Conservation (phyloP, 441 rosid species). For the Omphalea diandra region DNA sequence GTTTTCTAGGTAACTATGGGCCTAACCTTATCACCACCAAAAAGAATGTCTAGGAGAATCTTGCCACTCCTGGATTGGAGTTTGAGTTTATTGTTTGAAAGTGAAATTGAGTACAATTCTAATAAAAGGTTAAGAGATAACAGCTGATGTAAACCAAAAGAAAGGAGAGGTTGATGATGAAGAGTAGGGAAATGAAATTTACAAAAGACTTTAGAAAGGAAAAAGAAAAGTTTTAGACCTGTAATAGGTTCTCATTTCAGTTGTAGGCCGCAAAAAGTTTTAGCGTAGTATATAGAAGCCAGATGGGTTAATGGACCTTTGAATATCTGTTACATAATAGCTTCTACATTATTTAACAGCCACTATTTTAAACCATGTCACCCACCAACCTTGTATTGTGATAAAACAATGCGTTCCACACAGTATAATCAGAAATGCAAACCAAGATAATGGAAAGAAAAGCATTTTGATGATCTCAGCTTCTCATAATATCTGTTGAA, state of each 20-base stretch:
- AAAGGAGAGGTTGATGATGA: neutral
- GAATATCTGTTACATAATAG: too few relatives aligned
- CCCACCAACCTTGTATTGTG: too few relatives aligned
- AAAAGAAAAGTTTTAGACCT: too few relatives aligned
- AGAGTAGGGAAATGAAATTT: neutral
- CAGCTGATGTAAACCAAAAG: neutral
- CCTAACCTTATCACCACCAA: neutral
- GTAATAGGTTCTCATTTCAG: too few relatives aligned
- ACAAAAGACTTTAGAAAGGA: neutral
- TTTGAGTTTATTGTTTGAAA: neutral
- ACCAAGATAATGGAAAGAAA: slow-evolving; percentile 6
- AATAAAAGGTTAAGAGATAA: neutral
- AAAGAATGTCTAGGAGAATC: neutral
- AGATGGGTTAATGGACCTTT: too few relatives aligned
- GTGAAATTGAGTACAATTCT: neutral
- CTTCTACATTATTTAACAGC: too few relatives aligned
- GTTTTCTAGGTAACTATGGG: too few relatives aligned
- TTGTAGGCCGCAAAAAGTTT: neutral
- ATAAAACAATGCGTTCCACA: neutral
- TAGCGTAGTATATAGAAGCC: too few relatives aligned
- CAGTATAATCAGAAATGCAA: neutral
- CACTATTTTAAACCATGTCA: neutral
- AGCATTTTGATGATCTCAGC: neutral
- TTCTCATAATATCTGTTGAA: neutral
- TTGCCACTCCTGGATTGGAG: neutral